Base-by-base conservation (phyloP, 1,284 basidiomycete species). In the Naganishia cerealis region DNA sequence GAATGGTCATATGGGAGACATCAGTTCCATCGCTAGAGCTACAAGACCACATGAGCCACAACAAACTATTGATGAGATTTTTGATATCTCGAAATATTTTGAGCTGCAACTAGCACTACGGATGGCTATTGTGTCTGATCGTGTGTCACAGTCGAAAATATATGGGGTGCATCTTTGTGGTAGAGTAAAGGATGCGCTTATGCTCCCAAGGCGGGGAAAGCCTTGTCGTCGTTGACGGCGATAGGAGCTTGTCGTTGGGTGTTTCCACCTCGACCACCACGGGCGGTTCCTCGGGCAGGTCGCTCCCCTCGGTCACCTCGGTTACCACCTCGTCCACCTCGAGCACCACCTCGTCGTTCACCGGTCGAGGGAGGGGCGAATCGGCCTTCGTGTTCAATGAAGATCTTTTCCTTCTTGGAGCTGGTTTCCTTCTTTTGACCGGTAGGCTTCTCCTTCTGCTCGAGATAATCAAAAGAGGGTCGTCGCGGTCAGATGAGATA, bases 201-300 rank as follows among this genome's bases (percentile, higher is more conserved):
- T 71, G 77, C 78, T 63, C 79, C 79, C 73, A 92, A 85, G 72
- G 90, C 90, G 63, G 91, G 91, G 87, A 93, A 94, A 68, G 90
- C 90, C 40, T 82, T 83, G 80, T 90, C 84, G 81, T 94, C 91
- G 75, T 87, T 86, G 73, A 90, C 87, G 76, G 88, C 84, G 81
- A 90, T 82, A 68, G 72, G 70, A 67, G 76, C 73, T 70, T 56
- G 61, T 39, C 48, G 56, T 40, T 48, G 40, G 50, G 55, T 43
- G 62, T 57, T 68, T 65, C 66, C 65, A 56, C 68, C 61, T 62
- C 48, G 72, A 57, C 72, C 71, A 50, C 72, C 73, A 70, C 77
- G 73, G 52, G 71, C n/a, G 46, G 43, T 52, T 63, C 67, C 67
- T 39, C 69, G 66, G 46, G 65, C 29, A 38, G 57, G 63, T 56